Conservation (phyloP, 2,329 filamentous ascomycete genomes). For the Aspergillus sp. region DNA sequence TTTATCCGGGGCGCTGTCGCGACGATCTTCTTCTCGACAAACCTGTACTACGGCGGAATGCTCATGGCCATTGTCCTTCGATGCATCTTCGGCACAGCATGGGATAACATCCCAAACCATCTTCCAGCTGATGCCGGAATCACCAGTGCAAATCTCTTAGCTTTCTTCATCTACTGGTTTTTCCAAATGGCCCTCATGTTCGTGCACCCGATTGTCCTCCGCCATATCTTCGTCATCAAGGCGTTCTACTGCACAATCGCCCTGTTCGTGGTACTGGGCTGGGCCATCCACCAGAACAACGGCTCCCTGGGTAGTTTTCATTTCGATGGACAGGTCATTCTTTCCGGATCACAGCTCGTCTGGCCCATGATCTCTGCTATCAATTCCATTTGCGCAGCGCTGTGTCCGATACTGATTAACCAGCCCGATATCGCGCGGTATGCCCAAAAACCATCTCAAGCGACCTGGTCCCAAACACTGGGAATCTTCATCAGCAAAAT, state of each 20-base stretch:
- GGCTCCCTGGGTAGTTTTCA: background rate
- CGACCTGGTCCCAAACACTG: background rate
- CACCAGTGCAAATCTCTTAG: background rate
- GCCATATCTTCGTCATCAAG: no score
- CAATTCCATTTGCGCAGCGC: background rate
- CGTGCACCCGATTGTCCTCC: background rate
- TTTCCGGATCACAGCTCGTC: background rate
- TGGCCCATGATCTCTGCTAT: constrained; percentile 6
- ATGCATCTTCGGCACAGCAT: constrained; percentile 4
- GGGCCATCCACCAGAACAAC: background rate
- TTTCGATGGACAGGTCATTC: background rate
- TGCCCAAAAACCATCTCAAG: background rate
- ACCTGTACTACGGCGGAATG: constrained; percentile 30
- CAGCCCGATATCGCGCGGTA: constrained; percentile 9
- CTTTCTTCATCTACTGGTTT: constrained; percentile 4
- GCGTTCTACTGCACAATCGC: background rate
- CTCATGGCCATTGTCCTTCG: background rate
- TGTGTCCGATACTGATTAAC: background rate
- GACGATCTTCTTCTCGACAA: constrained; percentile 32
- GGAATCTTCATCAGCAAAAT: constrained; percentile 1
- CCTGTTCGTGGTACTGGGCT: constrained; percentile 3
- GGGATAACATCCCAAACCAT: background rate
- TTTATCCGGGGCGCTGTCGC: constrained; percentile 29
- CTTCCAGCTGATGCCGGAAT: background rate
- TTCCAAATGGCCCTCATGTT: background rate